phyloP scores from a whole-genome alignment of 257 asterid species.

The Apocynum venetum region DNA sequence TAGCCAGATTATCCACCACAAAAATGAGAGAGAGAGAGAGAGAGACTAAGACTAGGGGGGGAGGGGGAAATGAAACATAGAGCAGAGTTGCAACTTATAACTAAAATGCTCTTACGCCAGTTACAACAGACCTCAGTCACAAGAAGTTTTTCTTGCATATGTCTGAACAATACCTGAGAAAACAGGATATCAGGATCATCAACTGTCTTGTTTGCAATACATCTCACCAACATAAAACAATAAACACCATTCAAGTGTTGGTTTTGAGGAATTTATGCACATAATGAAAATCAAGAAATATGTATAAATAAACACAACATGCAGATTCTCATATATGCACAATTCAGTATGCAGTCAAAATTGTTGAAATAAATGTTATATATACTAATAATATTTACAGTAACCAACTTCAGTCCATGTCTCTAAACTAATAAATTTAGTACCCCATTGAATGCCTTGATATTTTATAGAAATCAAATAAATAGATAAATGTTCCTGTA shows the following conservation, averaged over 20 bases:
- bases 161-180: constrained; percentile 88
- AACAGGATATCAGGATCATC: constrained; percentile 14
- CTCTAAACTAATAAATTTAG: neutral
- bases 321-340: neutral
- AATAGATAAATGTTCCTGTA: neutral
- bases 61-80: neutral
- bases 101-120: neutral
- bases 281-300: neutral
- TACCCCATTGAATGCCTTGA: too few relatives aligned
- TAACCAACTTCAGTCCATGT: neutral
- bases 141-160: constrained; percentile 93
- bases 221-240: neutral
- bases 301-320: neutral
- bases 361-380: neutral
- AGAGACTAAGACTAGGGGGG: neutral
- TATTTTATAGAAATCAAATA: neutral
- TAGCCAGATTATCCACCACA: neutral
- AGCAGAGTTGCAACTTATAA: neutral
- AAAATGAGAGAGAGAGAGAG: neutral
- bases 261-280: neutral
- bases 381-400: neutral
- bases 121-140: constrained; percentile 71
- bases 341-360: neutral
- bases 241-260: neutral
- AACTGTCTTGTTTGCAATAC: neutral